Base-by-base conservation (phyloP, 139 green algal genomes). In the Cymbomonas tetramitiformis region DNA sequence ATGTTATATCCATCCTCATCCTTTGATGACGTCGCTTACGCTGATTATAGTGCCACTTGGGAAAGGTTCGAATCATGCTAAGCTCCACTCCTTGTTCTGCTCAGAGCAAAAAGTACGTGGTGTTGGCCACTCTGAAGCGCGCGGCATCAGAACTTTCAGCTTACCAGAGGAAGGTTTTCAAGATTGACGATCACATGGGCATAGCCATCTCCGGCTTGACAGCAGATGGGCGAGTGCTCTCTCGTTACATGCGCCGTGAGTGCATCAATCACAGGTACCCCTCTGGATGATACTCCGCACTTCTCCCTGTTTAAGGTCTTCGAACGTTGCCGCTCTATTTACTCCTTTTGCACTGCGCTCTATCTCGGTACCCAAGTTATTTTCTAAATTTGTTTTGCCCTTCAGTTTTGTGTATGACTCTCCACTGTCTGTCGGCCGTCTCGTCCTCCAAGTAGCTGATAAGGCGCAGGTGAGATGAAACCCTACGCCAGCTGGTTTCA, bases 361-460 rank as follows among this genome's bases (percentile, higher is more conserved):
- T n/a, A n/a, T n/a, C n/a, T 47, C 39, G 23, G 23, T 47, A 19
- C 39, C 39, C 39, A 47, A 26, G 39, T 47, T 21, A 19, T 26
- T 21, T 6, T 47, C 39, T 47, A 90, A 80, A n/a, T n/a, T n/a
- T n/a, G 61, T 96, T n/a, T n/a, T n/a, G n/a, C n/a, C n/a, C n/a
- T n/a, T n/a, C n/a, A n/a, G n/a, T n/a, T n/a, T 84, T 70, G 79
- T 97, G 36, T 98, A 86, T 59, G 91, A 98, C 54, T 83, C 76
- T 3, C 57, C 81, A 1, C 77, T 97, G 68, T 83, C 85, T 0
- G 72, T 93, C 12, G 79, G 79, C 18, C 66, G 90, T 7, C 67
- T 97, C 18, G 87, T 97, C 49, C 60, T 75, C 19, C 75, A 92
- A 61, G 65, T 97, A 23, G 90, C 90, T 10, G 90, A 97, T 76